A percentile compares a stretch with the other conserved stretches of the same genome.
Conservation (phyloP, 352 stramenopile genomes). For the Phytopythium cucurbitacearum region DNA sequence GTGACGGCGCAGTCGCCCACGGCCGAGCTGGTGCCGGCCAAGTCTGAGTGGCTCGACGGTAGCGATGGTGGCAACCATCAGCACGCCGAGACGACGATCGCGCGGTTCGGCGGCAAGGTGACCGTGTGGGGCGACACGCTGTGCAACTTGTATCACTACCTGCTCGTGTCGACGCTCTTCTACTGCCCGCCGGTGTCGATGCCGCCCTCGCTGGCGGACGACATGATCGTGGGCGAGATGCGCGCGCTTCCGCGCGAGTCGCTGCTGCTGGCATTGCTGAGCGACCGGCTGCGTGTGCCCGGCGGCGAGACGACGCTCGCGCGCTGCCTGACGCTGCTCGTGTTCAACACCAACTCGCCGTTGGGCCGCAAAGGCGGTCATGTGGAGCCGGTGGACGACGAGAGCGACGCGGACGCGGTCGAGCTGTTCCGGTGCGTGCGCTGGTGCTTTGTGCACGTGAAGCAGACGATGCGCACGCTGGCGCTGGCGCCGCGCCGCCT, state of each 20-base stretch:
- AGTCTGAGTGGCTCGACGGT: background rate
- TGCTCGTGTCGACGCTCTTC: conserved; percentile 61
- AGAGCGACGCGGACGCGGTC: conserved; percentile 27
- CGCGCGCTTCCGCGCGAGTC: conserved; percentile 51
- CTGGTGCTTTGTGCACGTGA: conserved; percentile 56
- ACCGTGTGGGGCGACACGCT: conserved; percentile 56
- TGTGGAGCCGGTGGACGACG: background rate
- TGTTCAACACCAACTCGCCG: conserved; percentile 15
- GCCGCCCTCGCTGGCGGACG: conserved; percentile 17
- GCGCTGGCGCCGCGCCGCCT: conserved; percentile 34
- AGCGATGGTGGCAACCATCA: too few species aligned
- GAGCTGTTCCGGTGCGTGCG: conserved; percentile 56
- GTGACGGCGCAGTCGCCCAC: conserved; percentile 11
- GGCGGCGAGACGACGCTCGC: conserved; percentile 50
- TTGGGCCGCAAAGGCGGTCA: conserved; percentile 9
- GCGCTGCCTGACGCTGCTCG: conserved; percentile 32
- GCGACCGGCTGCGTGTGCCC: conserved; percentile 54
- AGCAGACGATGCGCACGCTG: conserved; percentile 52
- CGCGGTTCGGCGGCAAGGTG: conserved; percentile 21
- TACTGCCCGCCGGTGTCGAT: conserved; percentile 31
- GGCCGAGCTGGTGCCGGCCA: background rate
- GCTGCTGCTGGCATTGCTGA: conserved; percentile 49
- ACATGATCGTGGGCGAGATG: conserved; percentile 34
- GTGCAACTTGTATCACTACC: conserved; percentile 67
- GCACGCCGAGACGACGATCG: conserved; percentile 8